A percentile compares a stretch with the other conserved stretches of the same genome.
These are phyloP conservation scores for Volvox africanus DNA, from an alignment of 139 green algal species.

Conservation along the genomic window DNA sequence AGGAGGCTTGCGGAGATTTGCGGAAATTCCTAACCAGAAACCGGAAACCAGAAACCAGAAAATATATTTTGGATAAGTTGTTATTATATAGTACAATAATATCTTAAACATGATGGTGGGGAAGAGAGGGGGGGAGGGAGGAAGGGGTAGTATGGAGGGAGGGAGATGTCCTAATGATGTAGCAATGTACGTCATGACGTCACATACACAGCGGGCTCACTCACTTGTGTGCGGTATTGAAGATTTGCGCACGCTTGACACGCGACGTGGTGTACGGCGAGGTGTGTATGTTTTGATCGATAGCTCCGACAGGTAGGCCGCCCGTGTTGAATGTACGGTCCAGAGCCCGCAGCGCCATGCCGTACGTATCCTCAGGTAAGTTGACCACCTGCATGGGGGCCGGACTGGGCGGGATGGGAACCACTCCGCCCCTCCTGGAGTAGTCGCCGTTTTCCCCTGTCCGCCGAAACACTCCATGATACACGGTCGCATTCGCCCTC, in stretches of 20 bases:
- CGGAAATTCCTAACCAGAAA: too few species aligned
- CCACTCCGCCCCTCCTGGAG: too few species aligned
- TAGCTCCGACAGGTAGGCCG: neutral
- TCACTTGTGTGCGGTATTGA: slow-evolving; percentile 47
- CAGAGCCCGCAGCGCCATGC: slow-evolving; percentile 45
- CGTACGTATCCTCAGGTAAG: slow-evolving; percentile 45
- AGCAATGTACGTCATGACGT: too few species aligned
- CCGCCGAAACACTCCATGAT: neutral
- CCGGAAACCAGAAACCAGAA: too few species aligned
- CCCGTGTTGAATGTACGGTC: slow-evolving; percentile 21
- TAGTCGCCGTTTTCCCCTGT: too few species aligned
- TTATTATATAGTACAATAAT: too few species aligned
- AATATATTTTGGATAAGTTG: too few species aligned
- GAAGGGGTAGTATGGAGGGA: too few species aligned
- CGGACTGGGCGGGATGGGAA: too few species aligned
- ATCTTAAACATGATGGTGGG: too few species aligned
- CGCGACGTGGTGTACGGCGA: slow-evolving; percentile 37
- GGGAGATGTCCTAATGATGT: too few species aligned
- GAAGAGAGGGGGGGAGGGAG: neutral
- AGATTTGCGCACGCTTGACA: slow-evolving; percentile 49
- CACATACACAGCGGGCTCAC: neutral
- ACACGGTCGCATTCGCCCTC: neutral
- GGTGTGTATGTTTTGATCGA: slow-evolving; percentile 13
- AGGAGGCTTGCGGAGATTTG: too few species aligned
- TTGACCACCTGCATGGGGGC: neutral